A percentile compares a stretch with the other conserved stretches of the same genome.
Evolutionary conservation across 2,329 filamentous ascomycete genomes (phyloP).

Genomic region (Arthrobotrys sphaeroides): DNA sequence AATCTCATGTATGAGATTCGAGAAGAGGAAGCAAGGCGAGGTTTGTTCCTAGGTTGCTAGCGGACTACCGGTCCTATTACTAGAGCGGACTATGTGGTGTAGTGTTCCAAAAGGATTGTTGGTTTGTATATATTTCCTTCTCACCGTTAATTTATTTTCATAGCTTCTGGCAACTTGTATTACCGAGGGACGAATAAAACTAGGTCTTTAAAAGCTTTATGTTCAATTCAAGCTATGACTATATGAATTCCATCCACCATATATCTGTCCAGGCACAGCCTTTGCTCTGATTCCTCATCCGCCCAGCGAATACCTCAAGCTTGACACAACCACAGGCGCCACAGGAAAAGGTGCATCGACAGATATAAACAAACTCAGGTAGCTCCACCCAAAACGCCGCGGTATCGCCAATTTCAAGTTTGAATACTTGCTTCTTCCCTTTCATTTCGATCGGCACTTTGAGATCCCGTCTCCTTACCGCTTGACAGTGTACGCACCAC

Average conservation of each 20-base stretch:
- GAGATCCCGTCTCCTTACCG: neutral
- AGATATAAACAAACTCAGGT: neutral
- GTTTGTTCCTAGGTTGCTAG: constrained; percentile 66
- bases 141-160: neutral
- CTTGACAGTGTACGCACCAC: neutral
- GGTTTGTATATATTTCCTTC: constrained; percentile 25
- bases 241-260: neutral
- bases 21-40: constrained; percentile 81
- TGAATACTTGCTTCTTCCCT: neutral
- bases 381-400: neutral
- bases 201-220: neutral
- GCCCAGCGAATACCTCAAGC: neutral
- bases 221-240: neutral
- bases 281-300: neutral
- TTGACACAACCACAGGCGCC: neutral
- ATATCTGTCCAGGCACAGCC: neutral
- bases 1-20: constrained; percentile 98
- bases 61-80: neutral
- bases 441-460: neutral
- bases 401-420: neutral
- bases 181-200: neutral
- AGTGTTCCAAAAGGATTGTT: neutral
- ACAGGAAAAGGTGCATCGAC: neutral
- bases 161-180: neutral
- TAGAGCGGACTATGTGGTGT: too few relatives aligned